Evolutionary conservation across 345 rosid genomes (phyloP), one percentile per base, ranked within the genome.

Genomic region (Citrus trifoliata): DNA sequence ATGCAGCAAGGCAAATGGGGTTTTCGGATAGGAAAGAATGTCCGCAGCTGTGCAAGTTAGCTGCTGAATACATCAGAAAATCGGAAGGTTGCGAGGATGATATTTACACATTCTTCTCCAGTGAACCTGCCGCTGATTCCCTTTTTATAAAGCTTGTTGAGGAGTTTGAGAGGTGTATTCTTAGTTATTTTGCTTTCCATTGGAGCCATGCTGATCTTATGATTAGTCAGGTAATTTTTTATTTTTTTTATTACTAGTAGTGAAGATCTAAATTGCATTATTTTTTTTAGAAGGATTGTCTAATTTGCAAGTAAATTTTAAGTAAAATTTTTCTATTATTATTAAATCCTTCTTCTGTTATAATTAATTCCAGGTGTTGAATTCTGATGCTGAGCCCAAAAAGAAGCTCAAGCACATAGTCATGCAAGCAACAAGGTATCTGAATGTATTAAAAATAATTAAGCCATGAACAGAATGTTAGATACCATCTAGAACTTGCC

Each of bases 91-190:
- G 88, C 53, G 99, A 94, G 82, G 89, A 85, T 14, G 94, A 92
- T 58, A 91, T 95, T 56, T 95, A 85, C 78, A 79, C 92, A 10
- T 91, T 81, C 71, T 91, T 95, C 76, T 79, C 84, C 24, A 55
- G 81, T 55, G 93, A 92, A 63, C 84, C 90, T 2, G 88, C 90
- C 30, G 95, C 87, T 18, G 97, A 95, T 73, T 76, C 97, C 5
- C 86, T 93, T 72, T 92, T 88, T 70, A 91, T 91, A 74, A 95
- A 91, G 87, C 93, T 96, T 16, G 91, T 92, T n/a, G 97, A 94
- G 80, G 99, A 96, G 84, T 84, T 96, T 35, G 98, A 96, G 78
- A 89, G 97, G 83, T 96, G 99, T 73, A 96, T 89, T 40, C 92
- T 96, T 9, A 94, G 93, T 73, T 96, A 96, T 82, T 96, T 94